phyloP scores from a whole-genome alignment of 495 filamentous ascomycete species.

The Hypoxylon intermedium region DNA sequence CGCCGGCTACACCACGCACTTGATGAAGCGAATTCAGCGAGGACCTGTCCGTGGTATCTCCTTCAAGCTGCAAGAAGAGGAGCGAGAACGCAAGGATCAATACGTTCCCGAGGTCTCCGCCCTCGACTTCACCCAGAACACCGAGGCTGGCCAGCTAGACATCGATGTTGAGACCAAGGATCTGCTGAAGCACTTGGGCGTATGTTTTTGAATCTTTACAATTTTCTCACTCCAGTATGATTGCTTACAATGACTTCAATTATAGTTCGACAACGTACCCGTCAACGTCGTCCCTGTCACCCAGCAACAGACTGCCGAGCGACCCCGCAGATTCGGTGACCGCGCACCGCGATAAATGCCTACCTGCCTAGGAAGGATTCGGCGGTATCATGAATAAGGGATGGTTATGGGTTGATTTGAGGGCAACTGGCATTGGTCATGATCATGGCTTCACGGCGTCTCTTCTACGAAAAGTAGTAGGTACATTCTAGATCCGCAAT shows the following conservation, averaged over 20 bases:
- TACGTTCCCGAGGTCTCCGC: conserved; percentile 99
- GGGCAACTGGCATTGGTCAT: conserved; percentile 51
- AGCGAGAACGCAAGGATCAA: conserved; percentile 99
- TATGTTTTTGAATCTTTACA: conserved; percentile 61
- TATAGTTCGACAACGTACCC: conserved; percentile 93
- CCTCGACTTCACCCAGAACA: conserved; percentile 92
- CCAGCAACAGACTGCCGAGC: conserved; percentile 85
- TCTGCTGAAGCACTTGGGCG: conserved; percentile 94
- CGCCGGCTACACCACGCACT: conserved; percentile 95
- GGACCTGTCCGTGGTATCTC: conserved; percentile 99
- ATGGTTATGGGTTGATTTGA: conserved; percentile 40
- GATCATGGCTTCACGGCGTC: conserved; percentile 54
- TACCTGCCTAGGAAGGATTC: conserved; percentile 33
- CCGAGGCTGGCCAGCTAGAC: conserved; percentile 89
- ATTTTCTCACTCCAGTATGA: background rate
- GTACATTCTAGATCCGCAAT: conserved; percentile 59
- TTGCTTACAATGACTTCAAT: conserved; percentile 27
- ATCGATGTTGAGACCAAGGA: conserved; percentile 98
- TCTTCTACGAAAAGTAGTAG: conserved; percentile 52
- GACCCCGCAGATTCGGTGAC: conserved; percentile 62
- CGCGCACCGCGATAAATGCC: conserved; percentile 52
- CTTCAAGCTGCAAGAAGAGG: conserved; percentile 99
- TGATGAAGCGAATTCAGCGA: conserved; percentile 99
- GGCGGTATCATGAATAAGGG: conserved; percentile 21
- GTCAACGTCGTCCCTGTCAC: conserved; percentile 90